Conservation (phyloP, 2,329 filamentous ascomycete genomes). For the Fusarium sp. region DNA sequence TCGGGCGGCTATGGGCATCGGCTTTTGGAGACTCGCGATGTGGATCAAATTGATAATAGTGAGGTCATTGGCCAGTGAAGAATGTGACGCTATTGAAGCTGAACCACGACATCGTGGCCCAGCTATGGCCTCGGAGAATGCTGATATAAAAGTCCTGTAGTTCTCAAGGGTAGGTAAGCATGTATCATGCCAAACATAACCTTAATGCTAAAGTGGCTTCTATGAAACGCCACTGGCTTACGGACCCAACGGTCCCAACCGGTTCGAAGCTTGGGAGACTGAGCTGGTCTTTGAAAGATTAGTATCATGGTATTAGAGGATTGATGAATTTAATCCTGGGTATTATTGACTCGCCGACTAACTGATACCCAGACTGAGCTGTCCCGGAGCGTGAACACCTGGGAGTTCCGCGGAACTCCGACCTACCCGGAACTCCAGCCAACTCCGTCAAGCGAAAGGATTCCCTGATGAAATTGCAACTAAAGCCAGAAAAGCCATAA, state of each 20-base stretch:
- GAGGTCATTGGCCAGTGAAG: not conserved
- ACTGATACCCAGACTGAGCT: not conserved
- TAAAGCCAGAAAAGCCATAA: not conserved
- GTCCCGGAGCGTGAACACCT: not conserved
- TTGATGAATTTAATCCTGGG: fast-evolving
- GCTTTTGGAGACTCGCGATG: not conserved
- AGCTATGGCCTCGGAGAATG: not conserved
- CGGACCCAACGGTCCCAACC: fast-evolving
- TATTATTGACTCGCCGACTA: no score
- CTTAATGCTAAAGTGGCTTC: not conserved
- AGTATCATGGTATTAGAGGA: not conserved
- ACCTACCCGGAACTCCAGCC: conserved; percentile 9
- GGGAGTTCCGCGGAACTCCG: conserved; percentile 35
- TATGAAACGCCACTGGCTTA: not conserved
- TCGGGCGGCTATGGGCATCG: not conserved
- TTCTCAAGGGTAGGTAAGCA: not conserved
- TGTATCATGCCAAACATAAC: fast-evolving
- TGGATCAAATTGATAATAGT: not conserved
- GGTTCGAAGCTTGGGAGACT: not conserved
- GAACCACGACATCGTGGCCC: not conserved
- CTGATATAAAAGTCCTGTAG: fast-evolving
- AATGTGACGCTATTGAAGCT: not conserved
- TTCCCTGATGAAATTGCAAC: not conserved
- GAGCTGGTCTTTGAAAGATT: fast-evolving
- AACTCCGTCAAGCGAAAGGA: not conserved